These are phyloP conservation scores for Castanospermum australe DNA, from an alignment of 306 rosid species.

Conservation along the genomic window DNA sequence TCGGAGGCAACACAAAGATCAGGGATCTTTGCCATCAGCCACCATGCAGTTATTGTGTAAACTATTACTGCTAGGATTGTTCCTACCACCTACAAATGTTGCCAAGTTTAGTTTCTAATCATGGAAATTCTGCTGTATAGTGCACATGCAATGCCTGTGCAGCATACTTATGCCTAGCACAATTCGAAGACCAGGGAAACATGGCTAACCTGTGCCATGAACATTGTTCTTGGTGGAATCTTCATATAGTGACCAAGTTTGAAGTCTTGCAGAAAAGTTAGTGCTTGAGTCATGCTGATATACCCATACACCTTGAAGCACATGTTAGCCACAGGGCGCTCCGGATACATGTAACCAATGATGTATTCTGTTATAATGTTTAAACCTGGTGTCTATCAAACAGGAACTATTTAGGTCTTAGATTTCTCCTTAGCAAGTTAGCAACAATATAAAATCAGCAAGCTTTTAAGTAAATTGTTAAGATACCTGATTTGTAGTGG, in stretches of 20 bases:
- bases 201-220: no score
- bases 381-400: slow-evolving; percentile 50
- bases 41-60: slow-evolving; percentile 59
- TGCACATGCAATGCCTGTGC: no score
- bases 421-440: neutral
- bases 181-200: no score
- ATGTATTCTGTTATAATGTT: slow-evolving; percentile 59
- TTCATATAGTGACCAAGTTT: slow-evolving; percentile 75
- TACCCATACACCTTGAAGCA: slow-evolving; percentile 66
- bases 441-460: neutral
- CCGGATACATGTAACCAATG: slow-evolving; percentile 60
- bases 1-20: slow-evolving; percentile 49
- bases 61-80: slow-evolving; percentile 45
- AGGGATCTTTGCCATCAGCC: slow-evolving; percentile 56
- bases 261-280: slow-evolving; percentile 51
- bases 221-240: neutral
- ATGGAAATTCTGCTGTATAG: neutral
- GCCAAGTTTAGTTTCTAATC: neutral
- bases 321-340: slow-evolving; percentile 66
- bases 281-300: slow-evolving; percentile 58
- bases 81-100: slow-evolving; percentile 48
- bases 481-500: slow-evolving; percentile 60
- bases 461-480: neutral
- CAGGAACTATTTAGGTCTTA: neutral
- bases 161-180: no score